phyloP scores from a whole-genome alignment of 345 rosid genomes.

The Syzygium aqueum region DNA sequence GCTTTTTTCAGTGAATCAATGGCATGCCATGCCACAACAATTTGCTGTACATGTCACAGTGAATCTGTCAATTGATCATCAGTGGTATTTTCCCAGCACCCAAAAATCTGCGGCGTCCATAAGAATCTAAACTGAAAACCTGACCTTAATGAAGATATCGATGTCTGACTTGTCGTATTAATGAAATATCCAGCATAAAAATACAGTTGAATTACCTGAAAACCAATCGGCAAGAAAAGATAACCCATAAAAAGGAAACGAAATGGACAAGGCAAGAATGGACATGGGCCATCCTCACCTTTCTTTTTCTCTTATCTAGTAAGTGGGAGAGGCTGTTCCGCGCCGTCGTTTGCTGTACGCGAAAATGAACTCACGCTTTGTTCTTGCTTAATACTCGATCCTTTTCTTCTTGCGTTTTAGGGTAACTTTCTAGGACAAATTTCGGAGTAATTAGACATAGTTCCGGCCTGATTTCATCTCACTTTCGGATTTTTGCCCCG shows the following conservation, averaged over 20 bases:
- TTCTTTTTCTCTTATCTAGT: not conserved
- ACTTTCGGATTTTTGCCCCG: too few relatives aligned
- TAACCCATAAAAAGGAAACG: not conserved
- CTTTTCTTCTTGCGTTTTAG: not conserved
- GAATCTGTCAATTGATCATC: not conserved
- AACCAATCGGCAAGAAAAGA: not conserved
- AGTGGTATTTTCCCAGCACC: not conserved
- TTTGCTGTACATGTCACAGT: not conserved
- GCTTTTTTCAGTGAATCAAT: not conserved
- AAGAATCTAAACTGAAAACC: not conserved
- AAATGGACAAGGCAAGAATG: not conserved
- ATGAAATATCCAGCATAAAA: not conserved
- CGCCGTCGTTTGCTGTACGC: not conserved
- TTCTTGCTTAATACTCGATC: not conserved
- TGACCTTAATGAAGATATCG: not conserved
- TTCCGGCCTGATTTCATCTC: not conserved
- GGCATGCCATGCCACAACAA: not conserved
- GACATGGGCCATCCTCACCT: not conserved
- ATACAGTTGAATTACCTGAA: not conserved
- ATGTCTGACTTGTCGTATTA: not conserved
- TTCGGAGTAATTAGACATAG: not conserved
- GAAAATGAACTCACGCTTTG: not conserved
- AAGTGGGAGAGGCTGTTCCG: not conserved
- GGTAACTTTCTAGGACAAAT: not conserved
- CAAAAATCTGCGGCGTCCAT: not conserved